Percentiles rank a stretch among this genome's conserved stretches.
Conservation (phyloP, 148 eudicot genomes). For the Cornus controversa region DNA sequence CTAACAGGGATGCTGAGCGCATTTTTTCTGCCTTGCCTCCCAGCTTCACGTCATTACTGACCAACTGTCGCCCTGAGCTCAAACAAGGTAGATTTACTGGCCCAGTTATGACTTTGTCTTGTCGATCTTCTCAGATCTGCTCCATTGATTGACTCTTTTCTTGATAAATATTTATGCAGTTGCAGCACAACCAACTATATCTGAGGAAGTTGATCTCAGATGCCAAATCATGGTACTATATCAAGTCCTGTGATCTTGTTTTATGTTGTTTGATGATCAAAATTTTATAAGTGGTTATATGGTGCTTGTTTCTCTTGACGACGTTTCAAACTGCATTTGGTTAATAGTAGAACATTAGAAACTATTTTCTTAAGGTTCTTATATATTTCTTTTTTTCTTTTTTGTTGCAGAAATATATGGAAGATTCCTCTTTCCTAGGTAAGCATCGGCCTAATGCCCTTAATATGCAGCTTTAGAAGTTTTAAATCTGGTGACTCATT, state of each 20-base stretch:
- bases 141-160: conserved; percentile 1
- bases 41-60: conserved; percentile 65
- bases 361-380: background rate
- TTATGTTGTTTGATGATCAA: background rate
- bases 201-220: conserved; percentile 41
- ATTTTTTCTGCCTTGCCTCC: conserved; percentile 52
- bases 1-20: conserved; percentile 28
- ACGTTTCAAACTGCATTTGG: background rate
- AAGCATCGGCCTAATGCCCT: conserved; percentile 5
- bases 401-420: conserved; percentile 64
- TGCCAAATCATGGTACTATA: conserved; percentile 54
- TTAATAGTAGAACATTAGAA: background rate
- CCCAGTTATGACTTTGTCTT: background rate
- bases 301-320: background rate
- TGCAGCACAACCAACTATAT: conserved; percentile 30
- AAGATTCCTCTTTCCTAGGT: conserved; percentile 80
- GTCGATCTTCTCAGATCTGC: conserved; percentile 1
- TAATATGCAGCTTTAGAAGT: background rate
- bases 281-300: background rate
- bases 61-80: conserved; percentile 43
- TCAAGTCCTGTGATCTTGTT: background rate
- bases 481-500: background rate
- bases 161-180: conserved; percentile 17
- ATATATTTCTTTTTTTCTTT: background rate
- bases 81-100: conserved; percentile 39